phyloP scores from a whole-genome alignment of 805 yeast genomes.

The Candida insectorum region DNA sequence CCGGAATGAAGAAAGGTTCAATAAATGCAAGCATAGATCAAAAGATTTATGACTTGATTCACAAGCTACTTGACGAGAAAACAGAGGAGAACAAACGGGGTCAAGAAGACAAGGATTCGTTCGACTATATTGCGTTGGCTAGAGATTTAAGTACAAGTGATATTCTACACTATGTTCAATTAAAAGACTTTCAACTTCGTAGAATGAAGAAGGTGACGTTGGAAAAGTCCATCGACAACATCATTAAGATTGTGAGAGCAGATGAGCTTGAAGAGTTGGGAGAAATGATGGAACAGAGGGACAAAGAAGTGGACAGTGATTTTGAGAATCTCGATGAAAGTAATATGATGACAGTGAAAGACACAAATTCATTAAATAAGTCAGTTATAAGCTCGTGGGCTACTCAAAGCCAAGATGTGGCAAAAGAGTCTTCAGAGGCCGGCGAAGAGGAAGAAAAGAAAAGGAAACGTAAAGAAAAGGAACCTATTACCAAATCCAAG shows the following conservation, averaged over 20 bases:
- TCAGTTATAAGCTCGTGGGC: conserved; percentile 72
- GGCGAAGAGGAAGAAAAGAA: conserved; percentile 24
- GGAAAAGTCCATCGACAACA: conserved; percentile 61
- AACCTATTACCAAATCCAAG: conserved; percentile 24
- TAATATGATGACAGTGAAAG: conserved; percentile 62
- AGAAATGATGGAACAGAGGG: conserved; percentile 19
- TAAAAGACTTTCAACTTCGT: conserved; percentile 61
- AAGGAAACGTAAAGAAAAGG: conserved; percentile 50
- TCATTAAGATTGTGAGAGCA: conserved; percentile 49
- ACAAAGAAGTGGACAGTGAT: conserved; percentile 34
- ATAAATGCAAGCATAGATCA: conserved; percentile 26
- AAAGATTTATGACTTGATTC: conserved; percentile 54
- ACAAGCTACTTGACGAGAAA: conserved; percentile 57
- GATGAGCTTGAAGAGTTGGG: conserved; percentile 62
- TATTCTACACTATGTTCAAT: conserved; percentile 56
- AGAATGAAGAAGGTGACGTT: conserved; percentile 66
- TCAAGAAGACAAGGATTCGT: conserved; percentile 31
- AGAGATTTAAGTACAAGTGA: conserved; percentile 52
- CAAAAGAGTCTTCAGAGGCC: conserved; percentile 4
- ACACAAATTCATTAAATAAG: conserved; percentile 70
- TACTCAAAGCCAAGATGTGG: neutral
- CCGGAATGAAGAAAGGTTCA: too few species aligned
- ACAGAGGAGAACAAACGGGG: conserved; percentile 41
- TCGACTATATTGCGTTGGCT: conserved; percentile 54
- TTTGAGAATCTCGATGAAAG: conserved; percentile 37